A percentile compares a stretch with the other conserved stretches of the same genome.
These are phyloP conservation scores for Phytophthora palmivora DNA, from an alignment of 352 stramenopile genomes.

Conservation along the genomic window DNA sequence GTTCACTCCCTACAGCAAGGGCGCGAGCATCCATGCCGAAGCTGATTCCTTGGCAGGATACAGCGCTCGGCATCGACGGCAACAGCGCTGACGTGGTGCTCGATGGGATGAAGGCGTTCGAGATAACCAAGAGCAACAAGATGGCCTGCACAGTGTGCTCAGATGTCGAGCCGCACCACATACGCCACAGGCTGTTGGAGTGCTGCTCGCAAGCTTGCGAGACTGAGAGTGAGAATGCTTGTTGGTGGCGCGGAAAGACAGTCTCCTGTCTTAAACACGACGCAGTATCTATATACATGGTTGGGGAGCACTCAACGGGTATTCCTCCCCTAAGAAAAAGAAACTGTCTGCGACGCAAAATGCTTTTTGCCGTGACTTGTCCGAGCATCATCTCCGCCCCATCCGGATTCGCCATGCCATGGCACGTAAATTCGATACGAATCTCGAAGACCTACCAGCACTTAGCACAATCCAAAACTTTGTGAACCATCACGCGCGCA, in stretches of 20 bases:
- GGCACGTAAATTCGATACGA: conserved; percentile 2
- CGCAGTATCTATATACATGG: conserved; percentile 2
- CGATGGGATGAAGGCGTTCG: too few relatives aligned
- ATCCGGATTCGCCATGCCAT: conserved; percentile 17
- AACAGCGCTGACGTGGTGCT: too few relatives aligned
- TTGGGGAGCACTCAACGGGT: neutral
- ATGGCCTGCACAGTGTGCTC: conserved; percentile 7
- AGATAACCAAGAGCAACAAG: too few relatives aligned
- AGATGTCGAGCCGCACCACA: neutral
- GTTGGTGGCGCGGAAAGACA: conserved; percentile 7
- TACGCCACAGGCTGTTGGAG: neutral
- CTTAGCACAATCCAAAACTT: too few relatives aligned
- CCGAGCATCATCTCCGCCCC: neutral
- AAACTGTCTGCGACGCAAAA: conserved; percentile 8
- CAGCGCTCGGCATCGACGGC: too few relatives aligned
- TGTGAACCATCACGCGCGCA: too few relatives aligned
- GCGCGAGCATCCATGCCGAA: too few relatives aligned
- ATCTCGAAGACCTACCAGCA: neutral
- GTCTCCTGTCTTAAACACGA: too few relatives aligned
- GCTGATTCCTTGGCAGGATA: too few relatives aligned
- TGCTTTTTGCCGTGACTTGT: conserved; percentile 7
- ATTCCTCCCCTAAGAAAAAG: neutral
- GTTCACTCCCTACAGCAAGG: too few relatives aligned
- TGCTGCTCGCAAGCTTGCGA: conserved; percentile 6
- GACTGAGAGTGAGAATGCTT: neutral